Evolutionary conservation across 306 rosid genomes (phyloP).

Genomic region (Leucaena leucocephala): DNA sequence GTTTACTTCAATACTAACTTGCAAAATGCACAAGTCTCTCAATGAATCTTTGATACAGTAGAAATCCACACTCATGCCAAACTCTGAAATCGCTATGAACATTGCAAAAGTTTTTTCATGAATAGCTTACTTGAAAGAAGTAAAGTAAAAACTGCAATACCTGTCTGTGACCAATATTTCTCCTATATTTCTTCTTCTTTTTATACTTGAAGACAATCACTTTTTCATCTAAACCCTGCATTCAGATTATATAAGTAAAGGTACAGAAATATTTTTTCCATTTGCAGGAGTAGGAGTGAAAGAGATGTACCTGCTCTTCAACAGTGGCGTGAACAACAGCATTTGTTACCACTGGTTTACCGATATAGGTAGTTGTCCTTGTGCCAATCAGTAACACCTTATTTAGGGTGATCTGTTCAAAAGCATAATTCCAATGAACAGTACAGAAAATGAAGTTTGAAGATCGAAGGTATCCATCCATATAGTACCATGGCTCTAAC

Average conservation of each 20-base stretch:
- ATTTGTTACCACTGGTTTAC: conserved; percentile 91
- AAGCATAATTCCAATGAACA: conserved; percentile 33
- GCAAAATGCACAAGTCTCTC: conserved; percentile 17
- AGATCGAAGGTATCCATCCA: conserved; percentile 2
- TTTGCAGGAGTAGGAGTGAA: not conserved
- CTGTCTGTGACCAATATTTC: conserved; percentile 95
- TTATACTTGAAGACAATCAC: conserved; percentile 93
- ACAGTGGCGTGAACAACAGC: conserved; percentile 94
- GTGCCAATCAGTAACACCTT: conserved; percentile 96
- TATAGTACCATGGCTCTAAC: conserved; percentile 5
- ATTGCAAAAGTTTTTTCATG: not conserved
- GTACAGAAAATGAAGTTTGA: not conserved
- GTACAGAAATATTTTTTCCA: conserved; percentile 6
- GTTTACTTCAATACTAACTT: not conserved
- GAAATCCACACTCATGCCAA: not conserved
- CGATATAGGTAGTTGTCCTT: conserved; percentile 73
- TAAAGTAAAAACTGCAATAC: conserved; percentile 43
- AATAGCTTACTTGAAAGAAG: conserved; percentile 21
- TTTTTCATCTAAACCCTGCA: conserved; percentile 75
- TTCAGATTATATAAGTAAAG: conserved; percentile 20
- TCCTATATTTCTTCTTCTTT: conserved; percentile 80
- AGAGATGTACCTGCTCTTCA: conserved; percentile 82
- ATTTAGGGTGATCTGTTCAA: conserved; percentile 74
- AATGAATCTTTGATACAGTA: not conserved
- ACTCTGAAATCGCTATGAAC: conserved; percentile 8